These are phyloP conservation scores for Kodamaea derodonti DNA, from an alignment of 1,139 yeast genomes.

Conservation along the genomic window DNA sequence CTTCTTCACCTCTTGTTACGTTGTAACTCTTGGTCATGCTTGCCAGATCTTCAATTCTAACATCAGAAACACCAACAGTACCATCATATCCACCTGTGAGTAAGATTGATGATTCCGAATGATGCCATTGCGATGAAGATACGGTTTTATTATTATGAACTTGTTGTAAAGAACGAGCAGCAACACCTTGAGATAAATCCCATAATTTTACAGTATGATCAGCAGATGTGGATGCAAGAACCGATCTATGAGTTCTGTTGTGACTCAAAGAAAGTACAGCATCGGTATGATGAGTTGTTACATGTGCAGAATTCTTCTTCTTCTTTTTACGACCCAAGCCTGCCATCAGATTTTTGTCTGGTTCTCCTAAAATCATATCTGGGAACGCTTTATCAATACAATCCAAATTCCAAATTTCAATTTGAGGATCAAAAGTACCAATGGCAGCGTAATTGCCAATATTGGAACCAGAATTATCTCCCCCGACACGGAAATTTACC, in stretches of 20 bases:
- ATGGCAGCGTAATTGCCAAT: conserved; percentile 91
- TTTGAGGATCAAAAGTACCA: conserved; percentile 96
- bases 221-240: conserved; percentile 92
- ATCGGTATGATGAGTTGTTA: conserved; percentile 83
- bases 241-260: conserved; percentile 76
- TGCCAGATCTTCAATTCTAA: conserved; percentile 65
- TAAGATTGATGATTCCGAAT: conserved; percentile 68
- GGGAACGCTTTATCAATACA: conserved; percentile 93
- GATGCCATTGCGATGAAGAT: conserved; percentile 85
- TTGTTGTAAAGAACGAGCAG: conserved; percentile 64
- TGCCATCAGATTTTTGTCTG: conserved; percentile 45
- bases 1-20: conserved; percentile 68
- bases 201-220: conserved; percentile 92
- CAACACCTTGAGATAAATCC: conserved; percentile 77
- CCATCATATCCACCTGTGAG: conserved; percentile 94
- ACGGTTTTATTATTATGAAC: conserved; percentile 72
- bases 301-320: conserved; percentile 44
- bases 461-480: conserved; percentile 29
- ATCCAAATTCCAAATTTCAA: conserved; percentile 95
- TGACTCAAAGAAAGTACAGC: conserved; percentile 88
- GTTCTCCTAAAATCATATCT: conserved; percentile 85
- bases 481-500: conserved; percentile 70
- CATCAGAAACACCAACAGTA: conserved; percentile 74
- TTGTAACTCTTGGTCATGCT: conserved; percentile 60
- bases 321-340: conserved; percentile 48